Evolutionary conservation across 1,139 yeast genomes (phyloP), one percentile per base, ranked within the genome.

Genomic region (Saccharomyces pastorianus): DNA sequence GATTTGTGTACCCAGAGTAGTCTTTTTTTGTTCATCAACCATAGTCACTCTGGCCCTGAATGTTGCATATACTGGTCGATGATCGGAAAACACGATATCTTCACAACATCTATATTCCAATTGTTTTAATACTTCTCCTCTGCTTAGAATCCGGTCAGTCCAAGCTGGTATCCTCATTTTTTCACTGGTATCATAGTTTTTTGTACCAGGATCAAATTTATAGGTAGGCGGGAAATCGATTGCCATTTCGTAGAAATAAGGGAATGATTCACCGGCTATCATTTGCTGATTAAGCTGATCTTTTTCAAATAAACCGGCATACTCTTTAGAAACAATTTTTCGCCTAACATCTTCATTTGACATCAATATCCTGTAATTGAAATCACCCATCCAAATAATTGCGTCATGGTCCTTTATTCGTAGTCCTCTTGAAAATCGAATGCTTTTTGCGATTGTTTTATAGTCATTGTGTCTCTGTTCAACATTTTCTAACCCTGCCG

Each of bases 141-240:
- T 72, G 53, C 77, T 76, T 52, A 85, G 61, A 52, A 85, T 82
- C 52, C 99, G 75, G 72, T 93, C 99, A 0, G 98, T 93, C 98
- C 98, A 93, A 0, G 98, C 90, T 1, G 99, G 99, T 27, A 87
- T 85, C 60, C 99, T 79, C 67, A 85, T 86, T 68, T 93, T 93
- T 61, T 93, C 99, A 14, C 95, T 85, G 0, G 96, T 81, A 69
- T 93, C 99, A 68, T 90, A 93, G 6, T 73, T 73, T 51, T 82
- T 81, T 0, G 96, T 88, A 3, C 95, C 96, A 55, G 88, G 89
- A 67, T 93, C 96, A 70, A 86, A 93, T 67, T 93, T 93, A 71
- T 93, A 93, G 0, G 99, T 93, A 9, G 99, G 99, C 51, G 84
- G 79, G 65, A 93, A 93, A 31, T 73, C 78, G 53, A 89, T 84